A percentile compares a stretch with the other conserved stretches of the same genome.
Evolutionary conservation across 2,329 filamentous ascomycete species (phyloP).

Genomic region (Lanzia echinophila): DNA sequence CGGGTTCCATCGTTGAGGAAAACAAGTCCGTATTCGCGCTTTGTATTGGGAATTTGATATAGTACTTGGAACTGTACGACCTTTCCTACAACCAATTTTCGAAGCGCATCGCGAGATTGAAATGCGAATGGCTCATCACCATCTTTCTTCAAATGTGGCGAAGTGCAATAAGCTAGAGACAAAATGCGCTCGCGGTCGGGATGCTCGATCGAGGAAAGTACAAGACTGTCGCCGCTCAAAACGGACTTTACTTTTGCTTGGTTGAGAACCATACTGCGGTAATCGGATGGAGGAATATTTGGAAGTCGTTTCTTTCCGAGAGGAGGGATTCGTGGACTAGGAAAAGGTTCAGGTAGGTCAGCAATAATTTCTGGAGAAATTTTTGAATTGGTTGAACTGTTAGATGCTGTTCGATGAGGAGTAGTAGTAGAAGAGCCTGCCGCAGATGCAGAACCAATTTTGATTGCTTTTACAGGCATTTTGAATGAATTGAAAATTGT

Average conservation of each 20-base stretch:
- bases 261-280: constrained; percentile 28
- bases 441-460: constrained; percentile 23
- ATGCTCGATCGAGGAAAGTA: constrained; percentile 76
- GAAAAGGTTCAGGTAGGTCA: constrained; percentile 33
- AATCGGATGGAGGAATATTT: constrained; percentile 28
- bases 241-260: constrained; percentile 84
- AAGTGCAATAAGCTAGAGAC: constrained; percentile 86
- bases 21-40: constrained; percentile 82
- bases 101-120: constrained; percentile 88
- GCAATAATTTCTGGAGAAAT: constrained; percentile 18
- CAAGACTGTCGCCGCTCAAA: constrained; percentile 84
- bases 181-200: constrained; percentile 76
- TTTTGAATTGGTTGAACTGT: constrained; percentile 12
- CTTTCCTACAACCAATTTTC: constrained; percentile 79
- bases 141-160: constrained; percentile 79
- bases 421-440: constrained; percentile 2
- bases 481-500: constrained; percentile 1
- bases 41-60: constrained; percentile 79
- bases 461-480: constrained; percentile 21
- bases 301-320: constrained; percentile 17
- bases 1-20: constrained; percentile 67
- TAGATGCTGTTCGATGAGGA: constrained; percentile 8
- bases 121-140: constrained; percentile 91
- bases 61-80: constrained; percentile 76
- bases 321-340: constrained; percentile 18